Conservation (phyloP, 2,329 filamentous ascomycete species). For the Paraconiothyrium brasiliense region DNA sequence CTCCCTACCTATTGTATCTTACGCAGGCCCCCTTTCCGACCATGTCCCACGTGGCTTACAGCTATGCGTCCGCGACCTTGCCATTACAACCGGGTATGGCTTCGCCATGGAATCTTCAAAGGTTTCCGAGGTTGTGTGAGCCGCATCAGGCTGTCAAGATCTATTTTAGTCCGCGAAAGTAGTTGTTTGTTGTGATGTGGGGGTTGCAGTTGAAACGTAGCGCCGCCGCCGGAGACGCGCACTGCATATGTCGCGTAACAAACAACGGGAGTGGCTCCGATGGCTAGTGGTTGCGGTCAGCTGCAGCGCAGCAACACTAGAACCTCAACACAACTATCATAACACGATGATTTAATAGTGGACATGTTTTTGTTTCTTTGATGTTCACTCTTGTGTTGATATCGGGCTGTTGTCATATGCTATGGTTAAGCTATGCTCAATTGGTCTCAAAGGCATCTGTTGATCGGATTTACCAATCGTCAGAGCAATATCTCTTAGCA, state of each 20-base stretch:
- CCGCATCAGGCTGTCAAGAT: background rate
- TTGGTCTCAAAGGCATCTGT: background rate
- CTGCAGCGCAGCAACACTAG: background rate
- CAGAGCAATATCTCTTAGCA: no score
- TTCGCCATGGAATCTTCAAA: background rate
- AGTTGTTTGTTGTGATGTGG: constrained; percentile 11
- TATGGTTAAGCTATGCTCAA: background rate
- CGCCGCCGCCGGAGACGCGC: constrained; percentile 11
- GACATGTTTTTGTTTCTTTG: background rate
- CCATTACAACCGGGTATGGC: background rate
- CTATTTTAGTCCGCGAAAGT: background rate
- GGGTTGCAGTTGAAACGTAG: constrained; percentile 15
- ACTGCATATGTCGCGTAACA: constrained; percentile 21
- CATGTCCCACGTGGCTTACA: background rate
- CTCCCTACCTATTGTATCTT: constrained; percentile 3
- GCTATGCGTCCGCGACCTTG: background rate
- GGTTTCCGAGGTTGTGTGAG: background rate
- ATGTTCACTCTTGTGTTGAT: background rate
- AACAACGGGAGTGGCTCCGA: background rate
- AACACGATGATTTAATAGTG: background rate
- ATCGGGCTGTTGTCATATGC: background rate
- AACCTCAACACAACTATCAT: background rate
- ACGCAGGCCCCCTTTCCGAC: constrained; percentile 2
- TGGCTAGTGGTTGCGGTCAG: background rate
- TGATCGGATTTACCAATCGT: background rate